These are phyloP conservation scores for Cytospora leucostoma DNA, from an alignment of 2,329 filamentous ascomycete species.

Conservation along the genomic window DNA sequence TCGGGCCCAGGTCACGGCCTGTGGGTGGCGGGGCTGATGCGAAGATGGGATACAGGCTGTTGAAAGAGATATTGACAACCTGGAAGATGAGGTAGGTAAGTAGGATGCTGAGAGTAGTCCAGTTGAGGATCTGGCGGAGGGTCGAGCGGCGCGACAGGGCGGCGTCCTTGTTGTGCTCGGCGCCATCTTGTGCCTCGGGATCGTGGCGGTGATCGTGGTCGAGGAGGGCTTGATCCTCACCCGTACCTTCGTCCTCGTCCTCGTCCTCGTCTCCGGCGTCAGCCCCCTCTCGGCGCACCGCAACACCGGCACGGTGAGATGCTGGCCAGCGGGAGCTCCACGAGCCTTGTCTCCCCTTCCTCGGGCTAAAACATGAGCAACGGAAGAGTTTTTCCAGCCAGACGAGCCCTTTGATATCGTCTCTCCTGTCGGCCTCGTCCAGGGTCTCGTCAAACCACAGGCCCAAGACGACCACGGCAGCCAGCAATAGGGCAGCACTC, in stretches of 20 bases:
- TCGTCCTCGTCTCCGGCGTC: conserved; percentile 31
- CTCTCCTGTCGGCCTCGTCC: conserved; percentile 45
- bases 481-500: conserved; percentile 68
- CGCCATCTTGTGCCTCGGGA: conserved; percentile 32
- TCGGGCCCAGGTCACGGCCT: conserved; percentile 73
- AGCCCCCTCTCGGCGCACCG: conserved; percentile 15
- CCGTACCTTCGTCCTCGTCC: conserved; percentile 13
- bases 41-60: conserved; percentile 93
- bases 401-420: conserved; percentile 29
- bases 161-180: conserved; percentile 49
- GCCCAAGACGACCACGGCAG: conserved; percentile 73
- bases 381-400: conserved; percentile 35
- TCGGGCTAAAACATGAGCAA: conserved; percentile 29
- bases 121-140: conserved; percentile 67
- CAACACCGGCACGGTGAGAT: conserved; percentile 8
- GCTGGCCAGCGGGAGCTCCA: conserved; percentile 34
- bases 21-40: conserved; percentile 73
- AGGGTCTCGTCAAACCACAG: conserved; percentile 86
- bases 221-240: conserved; percentile 24
- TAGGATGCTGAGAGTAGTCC: conserved; percentile 80
- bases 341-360: conserved; percentile 30
- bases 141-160: conserved; percentile 42
- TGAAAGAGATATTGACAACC: conserved; percentile 91
- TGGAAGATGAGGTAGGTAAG: conserved; percentile 91
- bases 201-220: conserved; percentile 9